phyloP scores from a whole-genome alignment of 1,284 basidiomycete genomes.

The Moesziomyces parantarcticus region DNA sequence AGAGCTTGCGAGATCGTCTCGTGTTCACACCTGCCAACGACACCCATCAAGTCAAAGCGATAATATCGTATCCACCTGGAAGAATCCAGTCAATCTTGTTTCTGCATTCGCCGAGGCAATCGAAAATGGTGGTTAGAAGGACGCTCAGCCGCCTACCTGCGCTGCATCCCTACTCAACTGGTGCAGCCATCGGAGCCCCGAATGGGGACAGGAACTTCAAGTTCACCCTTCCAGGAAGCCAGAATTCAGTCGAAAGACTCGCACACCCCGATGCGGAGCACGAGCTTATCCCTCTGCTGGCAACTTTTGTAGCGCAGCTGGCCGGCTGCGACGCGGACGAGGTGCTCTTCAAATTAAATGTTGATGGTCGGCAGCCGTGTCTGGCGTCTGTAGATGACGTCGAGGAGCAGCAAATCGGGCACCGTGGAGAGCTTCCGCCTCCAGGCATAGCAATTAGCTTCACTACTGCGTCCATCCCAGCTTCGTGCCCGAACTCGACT shows the following conservation, averaged over 20 bases:
- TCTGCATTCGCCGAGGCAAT: neutral
- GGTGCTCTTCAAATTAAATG: constrained; percentile 8
- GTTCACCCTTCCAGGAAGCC: neutral
- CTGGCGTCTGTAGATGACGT: neutral
- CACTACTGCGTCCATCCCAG: neutral
- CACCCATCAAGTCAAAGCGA: neutral
- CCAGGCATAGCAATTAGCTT: neutral
- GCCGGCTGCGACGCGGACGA: constrained; percentile 11
- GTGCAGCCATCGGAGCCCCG: neutral
- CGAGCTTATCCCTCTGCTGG: neutral
- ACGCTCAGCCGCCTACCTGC: constrained; percentile 13
- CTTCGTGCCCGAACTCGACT: neutral
- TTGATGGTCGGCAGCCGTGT: neutral
- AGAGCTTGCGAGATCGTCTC: neutral
- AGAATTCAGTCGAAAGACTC: neutral
- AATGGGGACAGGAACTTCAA: neutral
- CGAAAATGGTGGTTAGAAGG: neutral
- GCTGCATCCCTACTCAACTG: constrained; percentile 14
- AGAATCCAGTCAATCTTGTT: neutral
- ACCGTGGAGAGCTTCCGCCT: neutral
- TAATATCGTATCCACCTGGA: neutral
- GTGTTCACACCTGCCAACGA: neutral
- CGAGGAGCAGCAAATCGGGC: neutral
- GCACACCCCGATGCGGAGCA: neutral
- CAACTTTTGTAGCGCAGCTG: constrained; percentile 7